Base-by-base conservation (phyloP, 192 early-diverging fungal species). In the Coemansia umbellata region DNA sequence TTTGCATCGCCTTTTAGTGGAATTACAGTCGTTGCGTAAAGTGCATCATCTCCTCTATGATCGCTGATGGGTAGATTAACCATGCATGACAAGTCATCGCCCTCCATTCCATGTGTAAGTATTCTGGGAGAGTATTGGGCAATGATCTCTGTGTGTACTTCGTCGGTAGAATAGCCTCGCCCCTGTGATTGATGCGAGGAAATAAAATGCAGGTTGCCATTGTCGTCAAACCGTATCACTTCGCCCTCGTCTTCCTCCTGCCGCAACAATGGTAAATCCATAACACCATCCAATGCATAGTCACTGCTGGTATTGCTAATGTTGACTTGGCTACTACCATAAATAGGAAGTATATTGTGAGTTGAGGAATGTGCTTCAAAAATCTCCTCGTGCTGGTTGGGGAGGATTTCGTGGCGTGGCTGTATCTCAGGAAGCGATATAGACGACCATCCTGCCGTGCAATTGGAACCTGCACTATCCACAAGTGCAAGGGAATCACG, bases 201-300 rank as follows among this genome's bases (percentile, higher is more conserved):
- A 3, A 23, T 8, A 47, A 75, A 68, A 22, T 57, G 57, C 28
- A 75, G 21, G 24, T 75, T 60, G 8, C 72, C 72, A 11, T 57
- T 43, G 10, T 42, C 15, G 30, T 66, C 60, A 57, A 75, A 75
- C 19, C 31, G 36, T 24, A 75, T 49, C 13, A 31, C 44, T 3
- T 42, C 33, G 2, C 36, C 41, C 3, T 63, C 42, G 7, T 8
- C 49, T 1, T 50, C 50, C 21, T 18, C 21, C 0, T n/a, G n/a
- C n/a, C n/a, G n/a, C n/a, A n/a, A n/a, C n/a, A 32, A 0, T 0
- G 0, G 9, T 15, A 32, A 21, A 7, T 22, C 35, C 24, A 26
- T 32, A 8, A 5, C 4, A 9, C 33, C 7, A n/a, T 41, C 31
- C 18, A 30, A 13, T 26, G 2, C 27, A 42, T 42, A 14, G n/a